Evolutionary conservation across 805 yeast species (phyloP).

Genomic region (Grigorovia humatica): DNA sequence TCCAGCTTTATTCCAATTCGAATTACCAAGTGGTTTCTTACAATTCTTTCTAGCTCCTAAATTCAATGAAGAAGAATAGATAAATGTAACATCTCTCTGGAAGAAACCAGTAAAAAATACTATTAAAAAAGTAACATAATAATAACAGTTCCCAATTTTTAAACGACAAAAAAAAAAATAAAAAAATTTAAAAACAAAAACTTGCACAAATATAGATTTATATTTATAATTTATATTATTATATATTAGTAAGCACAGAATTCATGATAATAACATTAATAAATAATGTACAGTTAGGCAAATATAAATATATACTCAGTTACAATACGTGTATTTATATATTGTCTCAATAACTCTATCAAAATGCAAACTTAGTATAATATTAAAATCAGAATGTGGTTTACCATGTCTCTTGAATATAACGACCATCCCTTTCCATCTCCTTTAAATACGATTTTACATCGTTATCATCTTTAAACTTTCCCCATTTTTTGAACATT

Average conservation of each 20-base stretch:
- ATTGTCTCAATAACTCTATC: no score
- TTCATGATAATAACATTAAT: no score
- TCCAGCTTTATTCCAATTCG: slow-evolving; percentile 90
- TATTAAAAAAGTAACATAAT: background rate
- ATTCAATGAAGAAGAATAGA: slow-evolving; percentile 79
- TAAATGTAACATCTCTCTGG: background rate
- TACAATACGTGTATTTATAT: no score
- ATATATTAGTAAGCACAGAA: no score
- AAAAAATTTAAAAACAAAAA: no score
- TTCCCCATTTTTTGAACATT: slow-evolving; percentile 40
- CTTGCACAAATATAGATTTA: no score
- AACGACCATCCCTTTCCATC: slow-evolving; percentile 57
- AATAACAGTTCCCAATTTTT: no score
- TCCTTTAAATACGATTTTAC: slow-evolving; percentile 42
- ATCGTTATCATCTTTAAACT: slow-evolving; percentile 29
- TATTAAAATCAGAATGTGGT: background rate
- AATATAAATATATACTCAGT: background rate
- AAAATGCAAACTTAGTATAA: background rate
- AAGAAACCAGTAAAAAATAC: background rate
- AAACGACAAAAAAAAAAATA: no score
- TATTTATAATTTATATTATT: no score
- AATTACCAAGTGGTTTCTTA: slow-evolving; percentile 75
- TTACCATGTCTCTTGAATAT: slow-evolving; percentile 87
- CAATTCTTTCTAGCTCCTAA: slow-evolving; percentile 97
- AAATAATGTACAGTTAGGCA: no score